A percentile compares a stretch with the other conserved stretches of the same genome.
These are phyloP conservation scores for Crithidia brevicula DNA, from an alignment of 208 protist genomes.

Conservation along the genomic window DNA sequence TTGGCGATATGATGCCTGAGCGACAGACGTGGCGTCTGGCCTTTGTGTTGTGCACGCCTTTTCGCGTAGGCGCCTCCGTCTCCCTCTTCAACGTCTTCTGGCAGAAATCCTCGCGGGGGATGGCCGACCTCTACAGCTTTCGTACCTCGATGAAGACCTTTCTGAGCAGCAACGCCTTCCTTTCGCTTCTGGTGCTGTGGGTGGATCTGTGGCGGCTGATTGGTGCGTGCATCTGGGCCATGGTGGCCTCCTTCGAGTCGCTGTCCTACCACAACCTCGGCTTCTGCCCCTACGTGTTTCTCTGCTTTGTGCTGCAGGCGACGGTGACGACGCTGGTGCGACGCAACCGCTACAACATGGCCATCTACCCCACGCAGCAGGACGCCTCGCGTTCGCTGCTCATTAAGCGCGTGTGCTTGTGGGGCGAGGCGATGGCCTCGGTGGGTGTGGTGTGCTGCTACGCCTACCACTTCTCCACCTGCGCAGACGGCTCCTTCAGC, in stretches of 20 bases:
- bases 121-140: conserved; percentile 47
- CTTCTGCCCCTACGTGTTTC: conserved; percentile 61
- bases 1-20: conserved; percentile 74
- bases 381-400: conserved; percentile 45
- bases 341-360: conserved; percentile 58
- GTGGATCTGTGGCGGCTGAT: conserved; percentile 55
- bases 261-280: conserved; percentile 66
- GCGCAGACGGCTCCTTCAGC: conserved; percentile 67
- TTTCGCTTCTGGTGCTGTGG: conserved; percentile 53
- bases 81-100: conserved; percentile 69
- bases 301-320: conserved; percentile 63
- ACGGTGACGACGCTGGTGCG: conserved; percentile 38
- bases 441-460: conserved; percentile 61
- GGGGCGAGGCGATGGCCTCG: conserved; percentile 40
- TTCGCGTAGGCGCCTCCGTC: conserved; percentile 56
- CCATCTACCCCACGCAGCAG: conserved; percentile 52
- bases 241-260: conserved; percentile 64
- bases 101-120: conserved; percentile 51
- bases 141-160: conserved; percentile 30
- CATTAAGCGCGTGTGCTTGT: conserved; percentile 52
- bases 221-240: conserved; percentile 52
- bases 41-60: conserved; percentile 60
- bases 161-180: conserved; percentile 53
- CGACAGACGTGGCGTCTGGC: conserved; percentile 67
- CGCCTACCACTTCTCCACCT: conserved; percentile 56